Evolutionary conservation across 164 flowering plant genomes (phyloP).

Genomic region (Macadamia tetraphylla): DNA sequence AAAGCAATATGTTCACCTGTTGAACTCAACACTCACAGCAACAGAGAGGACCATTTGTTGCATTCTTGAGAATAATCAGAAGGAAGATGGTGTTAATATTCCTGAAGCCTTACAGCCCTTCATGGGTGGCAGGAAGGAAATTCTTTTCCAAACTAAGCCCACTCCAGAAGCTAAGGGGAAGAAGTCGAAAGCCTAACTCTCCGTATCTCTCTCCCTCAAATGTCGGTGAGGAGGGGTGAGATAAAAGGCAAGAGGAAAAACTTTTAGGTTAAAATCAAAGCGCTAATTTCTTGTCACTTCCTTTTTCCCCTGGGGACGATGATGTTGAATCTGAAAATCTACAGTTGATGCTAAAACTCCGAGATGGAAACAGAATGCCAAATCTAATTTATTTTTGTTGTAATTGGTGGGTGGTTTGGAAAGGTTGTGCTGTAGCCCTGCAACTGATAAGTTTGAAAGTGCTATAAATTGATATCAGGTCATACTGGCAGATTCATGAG

Average conservation of each 20-base stretch:
- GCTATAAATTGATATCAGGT: too few relatives aligned
- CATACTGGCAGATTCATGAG: too few relatives aligned
- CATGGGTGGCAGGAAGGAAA: conserved; percentile 74
- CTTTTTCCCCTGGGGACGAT: too few relatives aligned
- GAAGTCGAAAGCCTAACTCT: conserved; percentile 50
- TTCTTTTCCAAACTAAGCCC: conserved; percentile 60
- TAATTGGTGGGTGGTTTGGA: too few relatives aligned
- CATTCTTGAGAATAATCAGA: conserved; percentile 89
- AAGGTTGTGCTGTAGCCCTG: too few relatives aligned
- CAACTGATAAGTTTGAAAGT: too few relatives aligned
- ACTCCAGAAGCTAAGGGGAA: conserved; percentile 56
- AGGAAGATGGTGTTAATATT: conserved; percentile 77
- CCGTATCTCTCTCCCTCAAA: neutral
- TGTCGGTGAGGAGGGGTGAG: too few relatives aligned
- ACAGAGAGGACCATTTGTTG: conserved; percentile 94
- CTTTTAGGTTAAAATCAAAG: neutral
- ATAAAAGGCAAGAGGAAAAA: too few relatives aligned
- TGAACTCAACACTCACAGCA: conserved; percentile 94
- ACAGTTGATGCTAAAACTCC: too few relatives aligned
- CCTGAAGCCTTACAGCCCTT: conserved; percentile 56
- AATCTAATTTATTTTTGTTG: too few relatives aligned
- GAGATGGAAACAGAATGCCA: too few relatives aligned
- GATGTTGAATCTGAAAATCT: too few relatives aligned
- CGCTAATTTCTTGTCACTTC: neutral
- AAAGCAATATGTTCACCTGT: conserved; percentile 77